Conservation (phyloP, 2,329 filamentous ascomycete genomes). For the Pestalotiopsis fici region DNA sequence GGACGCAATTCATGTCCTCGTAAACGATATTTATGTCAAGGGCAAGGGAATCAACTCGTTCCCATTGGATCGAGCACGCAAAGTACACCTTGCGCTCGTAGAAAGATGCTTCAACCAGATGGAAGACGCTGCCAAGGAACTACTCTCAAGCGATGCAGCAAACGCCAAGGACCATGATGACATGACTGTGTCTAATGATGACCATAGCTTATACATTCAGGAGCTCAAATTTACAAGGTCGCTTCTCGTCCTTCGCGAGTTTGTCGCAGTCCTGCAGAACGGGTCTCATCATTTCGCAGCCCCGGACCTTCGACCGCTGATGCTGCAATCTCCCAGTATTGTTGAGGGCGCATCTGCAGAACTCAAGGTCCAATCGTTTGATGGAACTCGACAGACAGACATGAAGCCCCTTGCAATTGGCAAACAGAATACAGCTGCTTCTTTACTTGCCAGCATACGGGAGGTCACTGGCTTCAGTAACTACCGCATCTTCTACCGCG, state of each 20-base stretch:
- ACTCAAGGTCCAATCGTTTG: conserved; percentile 75
- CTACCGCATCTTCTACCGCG: conserved; percentile 72
- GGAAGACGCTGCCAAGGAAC: conserved; percentile 58
- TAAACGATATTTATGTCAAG: conserved; percentile 69
- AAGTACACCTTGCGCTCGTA: conserved; percentile 70
- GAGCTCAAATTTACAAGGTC: conserved; percentile 69
- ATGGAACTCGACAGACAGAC: conserved; percentile 59
- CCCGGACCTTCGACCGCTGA: conserved; percentile 56
- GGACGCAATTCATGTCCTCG: conserved; percentile 69
- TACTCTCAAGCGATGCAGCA: conserved; percentile 50
- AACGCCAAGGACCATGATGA: conserved; percentile 48
- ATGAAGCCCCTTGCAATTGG: conserved; percentile 67
- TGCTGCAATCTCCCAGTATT: conserved; percentile 50
- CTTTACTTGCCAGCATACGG: conserved; percentile 67
- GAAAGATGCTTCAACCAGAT: conserved; percentile 73
- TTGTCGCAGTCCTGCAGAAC: conserved; percentile 65
- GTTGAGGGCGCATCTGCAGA: conserved; percentile 65
- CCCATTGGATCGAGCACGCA: conserved; percentile 50
- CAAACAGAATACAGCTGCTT: conserved; percentile 68
- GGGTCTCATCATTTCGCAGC: conserved; percentile 58
- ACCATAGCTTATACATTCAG: conserved; percentile 48
- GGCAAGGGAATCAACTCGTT: conserved; percentile 52
- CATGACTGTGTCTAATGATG: conserved; percentile 52
- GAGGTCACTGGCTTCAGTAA: conserved; percentile 75
- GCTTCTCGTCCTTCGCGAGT: conserved; percentile 66